phyloP scores from a whole-genome alignment of 345 rosid species.

The Arabidopsis arenosa region DNA sequence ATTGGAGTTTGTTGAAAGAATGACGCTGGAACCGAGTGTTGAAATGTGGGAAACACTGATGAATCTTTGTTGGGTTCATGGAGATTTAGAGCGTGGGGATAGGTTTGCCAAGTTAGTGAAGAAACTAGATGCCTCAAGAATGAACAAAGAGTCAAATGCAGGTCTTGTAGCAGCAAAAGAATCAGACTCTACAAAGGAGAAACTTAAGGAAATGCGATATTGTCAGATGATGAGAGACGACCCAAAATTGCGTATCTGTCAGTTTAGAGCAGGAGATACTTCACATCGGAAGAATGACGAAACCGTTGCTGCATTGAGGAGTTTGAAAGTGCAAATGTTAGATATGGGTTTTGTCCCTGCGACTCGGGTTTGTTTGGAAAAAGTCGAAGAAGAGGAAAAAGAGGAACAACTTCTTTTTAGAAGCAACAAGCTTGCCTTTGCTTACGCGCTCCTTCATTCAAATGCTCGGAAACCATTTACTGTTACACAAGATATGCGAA shows the following conservation, averaged over 20 bases:
- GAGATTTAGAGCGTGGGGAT: conserved; percentile 71
- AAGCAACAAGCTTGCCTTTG: conserved; percentile 77
- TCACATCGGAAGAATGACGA: conserved; percentile 65
- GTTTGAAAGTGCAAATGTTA: conserved; percentile 73
- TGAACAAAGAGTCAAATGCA: conserved; percentile 64
- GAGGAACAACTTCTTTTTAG: conserved; percentile 77
- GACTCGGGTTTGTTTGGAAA: conserved; percentile 55
- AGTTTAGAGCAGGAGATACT: conserved; percentile 68
- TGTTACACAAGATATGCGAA: conserved; percentile 64
- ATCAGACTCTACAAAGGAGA: conserved; percentile 11
- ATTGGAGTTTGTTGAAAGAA: conserved; percentile 61
- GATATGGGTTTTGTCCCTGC: conserved; percentile 73
- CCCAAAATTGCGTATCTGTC: conserved; percentile 42
- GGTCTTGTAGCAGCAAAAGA: conserved; percentile 57
- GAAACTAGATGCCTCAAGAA: conserved; percentile 55
- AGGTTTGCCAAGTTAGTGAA: conserved; percentile 63
- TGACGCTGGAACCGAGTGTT: conserved; percentile 59
- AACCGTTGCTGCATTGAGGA: conserved; percentile 54
- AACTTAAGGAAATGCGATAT: conserved; percentile 4
- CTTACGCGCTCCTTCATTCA: conserved; percentile 49
- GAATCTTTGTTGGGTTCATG: conserved; percentile 75
- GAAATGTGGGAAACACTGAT: conserved; percentile 74
- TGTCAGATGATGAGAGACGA: background rate
- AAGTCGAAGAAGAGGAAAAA: conserved; percentile 65
- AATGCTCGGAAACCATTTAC: conserved; percentile 58